Percentiles rank a stretch among this genome's conserved stretches.
These are phyloP conservation scores for Heterobasidion occidentale DNA, from an alignment of 1,284 basidiomycete genomes.

Conservation along the genomic window DNA sequence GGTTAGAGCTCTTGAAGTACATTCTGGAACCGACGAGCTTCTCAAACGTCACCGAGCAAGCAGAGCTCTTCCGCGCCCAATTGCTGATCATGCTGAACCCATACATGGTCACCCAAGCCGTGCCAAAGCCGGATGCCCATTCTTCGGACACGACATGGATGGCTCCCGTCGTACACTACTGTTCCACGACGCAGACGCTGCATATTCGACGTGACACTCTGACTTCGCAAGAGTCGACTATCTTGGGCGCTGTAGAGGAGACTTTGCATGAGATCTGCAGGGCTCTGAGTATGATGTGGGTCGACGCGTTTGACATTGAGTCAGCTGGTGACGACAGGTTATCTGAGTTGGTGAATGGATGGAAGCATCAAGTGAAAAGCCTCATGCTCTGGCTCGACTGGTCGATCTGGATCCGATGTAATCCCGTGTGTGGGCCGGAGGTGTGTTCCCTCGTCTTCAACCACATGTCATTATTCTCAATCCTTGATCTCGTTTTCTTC, in stretches of 20 bases:
- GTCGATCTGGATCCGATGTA: slow-evolving; percentile 35
- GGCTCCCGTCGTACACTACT: slow-evolving; percentile 20
- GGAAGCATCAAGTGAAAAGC: slow-evolving; percentile 21
- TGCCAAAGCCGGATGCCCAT: slow-evolving; percentile 3
- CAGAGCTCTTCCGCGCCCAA: slow-evolving; percentile 18
- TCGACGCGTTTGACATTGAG: slow-evolving; percentile 21
- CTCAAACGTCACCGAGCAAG: slow-evolving; percentile 2
- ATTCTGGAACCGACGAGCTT: slow-evolving; percentile 19
- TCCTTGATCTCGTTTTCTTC: background rate
- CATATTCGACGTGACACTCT: slow-evolving; percentile 15
- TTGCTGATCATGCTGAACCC: slow-evolving; percentile 27
- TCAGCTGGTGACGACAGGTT: slow-evolving; percentile 1
- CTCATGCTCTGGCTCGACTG: slow-evolving; percentile 40
- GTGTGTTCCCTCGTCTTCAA: slow-evolving; percentile 15
- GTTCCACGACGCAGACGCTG: slow-evolving; percentile 26
- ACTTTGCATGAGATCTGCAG: slow-evolving; percentile 37
- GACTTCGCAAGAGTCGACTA: slow-evolving; percentile 26
- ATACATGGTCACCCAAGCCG: slow-evolving; percentile 20
- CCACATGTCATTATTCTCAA: background rate
- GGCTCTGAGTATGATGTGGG: slow-evolving; percentile 35
- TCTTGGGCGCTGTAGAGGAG: slow-evolving; percentile 25
- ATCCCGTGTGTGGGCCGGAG: slow-evolving; percentile 30
- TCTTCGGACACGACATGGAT: slow-evolving; percentile 19
- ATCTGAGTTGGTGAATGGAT: slow-evolving; percentile 14
- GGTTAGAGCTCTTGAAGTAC: slow-evolving; percentile 30